Evolutionary conservation across 2,329 filamentous ascomycete species (phyloP).

Genomic region (Talaromyces sp.): DNA sequence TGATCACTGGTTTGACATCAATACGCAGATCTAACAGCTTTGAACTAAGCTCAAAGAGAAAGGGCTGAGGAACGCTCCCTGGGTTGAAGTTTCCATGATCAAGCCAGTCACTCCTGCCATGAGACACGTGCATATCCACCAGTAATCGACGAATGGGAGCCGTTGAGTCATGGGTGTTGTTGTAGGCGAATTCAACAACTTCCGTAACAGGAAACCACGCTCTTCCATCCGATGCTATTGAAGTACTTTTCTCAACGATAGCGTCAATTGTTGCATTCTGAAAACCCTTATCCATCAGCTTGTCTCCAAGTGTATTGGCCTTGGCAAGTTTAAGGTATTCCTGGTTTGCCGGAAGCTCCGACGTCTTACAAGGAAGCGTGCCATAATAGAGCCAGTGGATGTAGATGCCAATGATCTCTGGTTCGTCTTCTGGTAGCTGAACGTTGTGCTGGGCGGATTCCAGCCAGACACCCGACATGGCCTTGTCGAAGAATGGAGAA

Average conservation of each 20-base stretch:
- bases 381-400: conserved; percentile 21
- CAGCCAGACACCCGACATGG: conserved; percentile 14
- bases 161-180: background rate
- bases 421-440: conserved; percentile 20
- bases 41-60: background rate
- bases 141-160: background rate
- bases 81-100: background rate
- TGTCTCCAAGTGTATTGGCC: background rate
- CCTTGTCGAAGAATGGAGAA: conserved; percentile 18
- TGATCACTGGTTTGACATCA: background rate
- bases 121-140: background rate
- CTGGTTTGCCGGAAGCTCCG: background rate
- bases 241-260: background rate
- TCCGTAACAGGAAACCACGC: background rate
- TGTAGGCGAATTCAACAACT: background rate
- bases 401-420: conserved; percentile 19
- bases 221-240: background rate
- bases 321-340: background rate
- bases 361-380: conserved; percentile 14
- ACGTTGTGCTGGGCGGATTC: conserved; percentile 19
- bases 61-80: background rate
- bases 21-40: background rate
- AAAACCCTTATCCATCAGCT: background rate
- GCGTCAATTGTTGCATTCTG: background rate
- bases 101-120: background rate